A percentile compares a stretch with the other conserved stretches of the same genome.
Conservation (phyloP, 1,284 basidiomycete species). For the Cutaneotrichosporon mucoides region DNA sequence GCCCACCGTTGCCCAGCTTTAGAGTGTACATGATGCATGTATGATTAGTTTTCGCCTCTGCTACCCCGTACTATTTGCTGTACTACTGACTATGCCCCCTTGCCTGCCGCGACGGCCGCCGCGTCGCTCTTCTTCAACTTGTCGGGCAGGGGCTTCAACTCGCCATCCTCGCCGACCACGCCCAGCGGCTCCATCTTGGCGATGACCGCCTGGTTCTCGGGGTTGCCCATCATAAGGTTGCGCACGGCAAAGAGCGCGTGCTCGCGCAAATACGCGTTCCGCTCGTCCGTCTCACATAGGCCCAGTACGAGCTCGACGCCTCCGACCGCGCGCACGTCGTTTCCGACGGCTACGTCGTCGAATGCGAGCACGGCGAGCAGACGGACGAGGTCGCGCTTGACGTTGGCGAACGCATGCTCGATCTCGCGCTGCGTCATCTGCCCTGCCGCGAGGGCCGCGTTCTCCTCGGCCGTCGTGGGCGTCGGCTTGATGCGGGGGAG, state of each 20-base stretch:
- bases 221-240: constrained; percentile 69
- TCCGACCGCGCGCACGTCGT: constrained; percentile 62
- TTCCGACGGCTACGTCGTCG: constrained; percentile 62
- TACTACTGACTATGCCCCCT: background rate
- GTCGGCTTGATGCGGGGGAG: constrained; percentile 64
- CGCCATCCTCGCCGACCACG: constrained; percentile 57
- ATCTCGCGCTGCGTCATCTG: constrained; percentile 35
- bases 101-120: background rate
- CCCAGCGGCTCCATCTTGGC: constrained; percentile 61
- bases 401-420: constrained; percentile 63
- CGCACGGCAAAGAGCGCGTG: constrained; percentile 79
- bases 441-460: background rate
- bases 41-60: background rate
- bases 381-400: constrained; percentile 62
- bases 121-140: constrained; percentile 31
- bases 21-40: constrained; percentile 3
- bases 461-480: constrained; percentile 23
- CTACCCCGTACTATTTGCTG: too few species aligned
- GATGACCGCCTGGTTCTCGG: constrained; percentile 75
- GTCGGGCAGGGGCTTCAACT: constrained; percentile 52
- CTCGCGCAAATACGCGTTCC: constrained; percentile 84
- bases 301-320: constrained; percentile 77
- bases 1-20: constrained; percentile 14
- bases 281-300: constrained; percentile 80
- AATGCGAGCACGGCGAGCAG: constrained; percentile 70